These are phyloP conservation scores for Thraustochytrium sp. DNA, from an alignment of 352 stramenopile species.

Conservation along the genomic window DNA sequence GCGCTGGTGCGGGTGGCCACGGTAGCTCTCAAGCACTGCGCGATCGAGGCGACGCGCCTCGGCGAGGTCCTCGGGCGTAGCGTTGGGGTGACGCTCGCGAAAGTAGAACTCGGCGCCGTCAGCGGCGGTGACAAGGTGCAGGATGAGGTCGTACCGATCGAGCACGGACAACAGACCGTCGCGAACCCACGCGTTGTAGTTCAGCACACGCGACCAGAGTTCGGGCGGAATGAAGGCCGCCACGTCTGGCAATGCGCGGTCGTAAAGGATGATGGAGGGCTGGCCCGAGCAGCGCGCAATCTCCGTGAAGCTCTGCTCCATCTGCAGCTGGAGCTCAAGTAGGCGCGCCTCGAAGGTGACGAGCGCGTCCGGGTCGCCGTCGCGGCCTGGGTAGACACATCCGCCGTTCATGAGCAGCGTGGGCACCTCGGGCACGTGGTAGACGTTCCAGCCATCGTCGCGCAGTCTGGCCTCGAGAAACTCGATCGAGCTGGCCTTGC, in stretches of 20 bases:
- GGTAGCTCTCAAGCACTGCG: slow-evolving; percentile 4
- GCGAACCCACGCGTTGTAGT: slow-evolving; percentile 40
- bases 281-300: slow-evolving; percentile 39
- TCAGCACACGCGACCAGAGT: slow-evolving; percentile 15
- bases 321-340: slow-evolving; percentile 51
- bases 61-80: neutral
- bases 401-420: slow-evolving; percentile 49
- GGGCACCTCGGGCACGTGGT: slow-evolving; percentile 47
- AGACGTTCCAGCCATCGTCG: slow-evolving; percentile 37
- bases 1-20: slow-evolving; percentile 33
- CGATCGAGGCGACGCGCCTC: neutral
- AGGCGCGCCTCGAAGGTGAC: slow-evolving; percentile 49
- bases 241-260: slow-evolving; percentile 49
- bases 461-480: neutral
- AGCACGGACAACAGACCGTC: slow-evolving; percentile 43
- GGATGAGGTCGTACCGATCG: slow-evolving; percentile 70
- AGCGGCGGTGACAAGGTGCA: slow-evolving; percentile 66
- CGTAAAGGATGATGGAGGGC: slow-evolving; percentile 46
- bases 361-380: slow-evolving; percentile 36
- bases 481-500: slow-evolving; percentile 45
- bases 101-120: slow-evolving; percentile 12
- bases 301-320: slow-evolving; percentile 51
- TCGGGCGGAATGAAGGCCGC: slow-evolving; percentile 47
- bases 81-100: neutral
- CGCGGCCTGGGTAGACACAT: slow-evolving; percentile 46